These are phyloP conservation scores for Suillus luteus DNA, from an alignment of 768 basidiomycete species.

Conservation along the genomic window DNA sequence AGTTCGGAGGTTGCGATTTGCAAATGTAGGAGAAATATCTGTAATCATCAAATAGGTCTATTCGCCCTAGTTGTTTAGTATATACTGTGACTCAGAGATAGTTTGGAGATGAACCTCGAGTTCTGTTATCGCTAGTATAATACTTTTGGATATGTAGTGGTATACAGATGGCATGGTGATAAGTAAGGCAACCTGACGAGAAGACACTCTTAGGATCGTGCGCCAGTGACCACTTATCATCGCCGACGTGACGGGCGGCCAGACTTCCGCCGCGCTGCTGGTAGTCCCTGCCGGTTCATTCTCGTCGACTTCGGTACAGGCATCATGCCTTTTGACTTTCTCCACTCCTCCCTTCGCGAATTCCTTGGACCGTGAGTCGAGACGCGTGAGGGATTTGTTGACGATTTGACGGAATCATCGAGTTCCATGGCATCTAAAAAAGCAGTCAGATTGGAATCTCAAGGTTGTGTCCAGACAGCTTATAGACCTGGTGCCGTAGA, in stretches of 20 bases:
- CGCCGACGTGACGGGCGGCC: slow-evolving; percentile 73
- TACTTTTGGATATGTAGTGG: slow-evolving; percentile 6
- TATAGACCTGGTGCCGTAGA: slow-evolving; percentile 17
- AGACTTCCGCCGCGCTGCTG: slow-evolving; percentile 63
- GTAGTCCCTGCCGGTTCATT: slow-evolving; percentile 68
- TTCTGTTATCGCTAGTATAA: not conserved
- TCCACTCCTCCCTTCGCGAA: slow-evolving; percentile 81
- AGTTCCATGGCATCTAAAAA: slow-evolving; percentile 54
- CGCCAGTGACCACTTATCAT: slow-evolving; percentile 35
- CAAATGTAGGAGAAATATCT: not conserved
- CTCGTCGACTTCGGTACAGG: slow-evolving; percentile 50
- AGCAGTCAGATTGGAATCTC: not conserved
- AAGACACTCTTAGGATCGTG: not conserved
- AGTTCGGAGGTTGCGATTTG: not conserved
- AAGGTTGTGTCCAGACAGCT: slow-evolving; percentile 19
- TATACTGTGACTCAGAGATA: not conserved
- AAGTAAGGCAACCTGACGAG: not conserved
- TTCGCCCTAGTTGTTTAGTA: not conserved
- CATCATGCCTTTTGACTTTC: slow-evolving; percentile 73
- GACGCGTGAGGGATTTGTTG: slow-evolving; percentile 41
- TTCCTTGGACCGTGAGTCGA: slow-evolving; percentile 83
- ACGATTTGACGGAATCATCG: slow-evolving; percentile 39
- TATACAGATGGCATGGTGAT: slow-evolving; percentile 4
- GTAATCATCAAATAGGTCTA: not conserved
- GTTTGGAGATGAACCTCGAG: not conserved